Evolutionary conservation across 164 flowering plant species (phyloP), one percentile per base, ranked within the genome.

Genomic region (Nymphaea colorata): DNA sequence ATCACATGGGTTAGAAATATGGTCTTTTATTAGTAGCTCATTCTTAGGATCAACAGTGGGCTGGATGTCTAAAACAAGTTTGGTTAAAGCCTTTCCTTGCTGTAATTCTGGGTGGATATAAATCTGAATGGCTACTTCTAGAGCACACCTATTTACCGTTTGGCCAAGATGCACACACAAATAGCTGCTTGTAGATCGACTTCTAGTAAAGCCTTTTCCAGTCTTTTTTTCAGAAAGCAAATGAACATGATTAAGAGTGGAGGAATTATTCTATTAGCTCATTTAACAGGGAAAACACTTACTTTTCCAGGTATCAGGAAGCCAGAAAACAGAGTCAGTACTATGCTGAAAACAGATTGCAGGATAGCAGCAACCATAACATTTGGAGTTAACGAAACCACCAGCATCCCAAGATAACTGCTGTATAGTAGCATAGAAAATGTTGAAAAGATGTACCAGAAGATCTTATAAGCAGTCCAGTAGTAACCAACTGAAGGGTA

Each of bases 261-360:
- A n/a, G 16, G 8, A 8, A 7, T 0, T 36, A 5, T 25, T 25
- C 1, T 25, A 25, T 25, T 25, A 25, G 36, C 1, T 25, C 36
- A 25, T 25, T 25, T 25, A 25, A 25, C 36, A 25, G 36, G 36
- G 36, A 25, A 25, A 25, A 25, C 36, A 25, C 63, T 81, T 78
- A 81, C 87, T 61, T 79, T 81, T 69, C 76, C 78, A 42, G 87
- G 84, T 66, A 81, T 68, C 25, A 81, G 71, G 76, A 76, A 83
- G 6, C 84, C 86, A 16, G 86, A 75, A 71, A 81, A 83, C 61
- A 83, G 79, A 69, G 69, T 83, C 66, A 76, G 42, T 45, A 83
- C 65, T 62, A 81, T 75, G 74, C 78, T 81, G 67, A 41, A 67
- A n/a, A 76, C 76, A 47, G 72, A 42, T 67, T 80, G 68, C 59